Evolutionary conservation across 2,329 filamentous ascomycete species (phyloP), one percentile per base, ranked within the genome.

Genomic region (Fusarium tuaranense): DNA sequence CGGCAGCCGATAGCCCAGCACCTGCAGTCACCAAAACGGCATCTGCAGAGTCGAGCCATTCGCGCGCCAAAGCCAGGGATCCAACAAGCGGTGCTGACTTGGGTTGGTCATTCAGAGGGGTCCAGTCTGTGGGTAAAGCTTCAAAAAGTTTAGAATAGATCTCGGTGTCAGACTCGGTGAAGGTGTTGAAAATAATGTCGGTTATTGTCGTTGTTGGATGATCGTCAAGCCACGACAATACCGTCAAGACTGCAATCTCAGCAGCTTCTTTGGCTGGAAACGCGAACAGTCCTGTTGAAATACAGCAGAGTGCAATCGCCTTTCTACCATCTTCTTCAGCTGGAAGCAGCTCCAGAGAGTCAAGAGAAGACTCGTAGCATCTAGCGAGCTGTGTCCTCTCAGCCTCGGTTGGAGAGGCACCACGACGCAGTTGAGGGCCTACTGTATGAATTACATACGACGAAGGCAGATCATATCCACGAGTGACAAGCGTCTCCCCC

Each of bases 261-360:
- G 73, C 77, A 20, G 76, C 77, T 14, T 76, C 57, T 1, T 65
- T 10, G 0, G 75, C 77, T 1, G 76, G 77, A 36, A 78, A 78
- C 0, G 75, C 67, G 3, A 78, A 78, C 1, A 78, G 36, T 0
- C 77, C 76, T 0, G 77, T 78, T 0, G 77, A 78, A 1, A 78
- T 76, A 1, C 77, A 77, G 2, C 77, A 78, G 2, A 78, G 12
- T 0, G 75, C 76, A 1, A 78, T 39, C 0, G 71, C 69, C 13
- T 78, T 78, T 1, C 20, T 64, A 0, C 64, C 72, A 10, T 71
- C 39, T 0, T 65, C 38, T 0, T 7, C 46, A 1, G 0, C 8
- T 0, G 69, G 27, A 0, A 78, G 41, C 1, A 3, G 2, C 1
- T 78, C 77, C 6, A 67, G 0, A 0, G 69, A 65, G 2, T 66